Conservation (phyloP, 306 rosid species). For the Rubus idaeus region DNA sequence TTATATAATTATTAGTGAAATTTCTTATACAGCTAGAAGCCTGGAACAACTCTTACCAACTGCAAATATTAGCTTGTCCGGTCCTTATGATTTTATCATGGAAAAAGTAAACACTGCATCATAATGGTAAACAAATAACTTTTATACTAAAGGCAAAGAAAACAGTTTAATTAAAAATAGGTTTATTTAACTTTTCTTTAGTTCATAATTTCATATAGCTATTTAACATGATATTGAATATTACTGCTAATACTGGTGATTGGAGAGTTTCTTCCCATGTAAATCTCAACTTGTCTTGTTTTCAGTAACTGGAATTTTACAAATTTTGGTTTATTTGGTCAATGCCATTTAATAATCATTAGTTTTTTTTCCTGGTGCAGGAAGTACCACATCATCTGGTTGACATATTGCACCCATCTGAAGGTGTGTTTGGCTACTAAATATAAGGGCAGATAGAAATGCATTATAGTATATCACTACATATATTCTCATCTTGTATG, state of each 20-base stretch:
- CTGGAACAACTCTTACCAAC: background rate
- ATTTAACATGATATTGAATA: background rate
- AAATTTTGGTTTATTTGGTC: background rate
- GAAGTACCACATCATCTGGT: slow-evolving; percentile 86
- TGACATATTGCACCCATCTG: slow-evolving; percentile 73
- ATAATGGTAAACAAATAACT: background rate
- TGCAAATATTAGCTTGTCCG: background rate
- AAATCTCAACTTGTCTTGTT: background rate
- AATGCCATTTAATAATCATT: background rate
- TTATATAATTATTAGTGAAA: background rate
- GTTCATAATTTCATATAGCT: background rate
- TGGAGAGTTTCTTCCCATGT: background rate
- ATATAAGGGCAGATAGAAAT: slow-evolving; percentile 9
- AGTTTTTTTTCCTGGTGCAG: slow-evolving; percentile 38
- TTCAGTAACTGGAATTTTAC: background rate
- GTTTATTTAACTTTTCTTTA: background rate
- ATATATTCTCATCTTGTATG: slow-evolving; percentile 9
- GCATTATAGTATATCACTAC: background rate
- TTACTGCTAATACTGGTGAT: background rate
- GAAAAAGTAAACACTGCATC: background rate
- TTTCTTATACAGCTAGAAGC: background rate
- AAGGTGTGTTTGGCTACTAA: slow-evolving; percentile 54
- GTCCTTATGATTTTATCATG: background rate
- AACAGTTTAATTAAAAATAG: background rate
- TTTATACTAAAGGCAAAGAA: background rate